Conservation (phyloP, 768 basidiomycete genomes). For the Lactarius vividus region DNA sequence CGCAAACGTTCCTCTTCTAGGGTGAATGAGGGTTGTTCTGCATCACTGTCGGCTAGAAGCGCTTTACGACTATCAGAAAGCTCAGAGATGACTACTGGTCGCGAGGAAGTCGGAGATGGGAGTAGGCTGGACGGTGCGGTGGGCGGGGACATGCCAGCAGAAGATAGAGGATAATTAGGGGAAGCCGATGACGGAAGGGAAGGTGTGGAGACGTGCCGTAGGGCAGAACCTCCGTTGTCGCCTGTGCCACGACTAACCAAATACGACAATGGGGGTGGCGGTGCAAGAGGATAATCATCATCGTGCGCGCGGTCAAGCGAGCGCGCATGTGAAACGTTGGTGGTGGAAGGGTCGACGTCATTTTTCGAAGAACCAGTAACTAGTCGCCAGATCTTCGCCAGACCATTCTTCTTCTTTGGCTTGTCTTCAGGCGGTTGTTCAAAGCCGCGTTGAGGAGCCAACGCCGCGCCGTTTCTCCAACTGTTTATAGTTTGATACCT, state of each 20-base stretch:
- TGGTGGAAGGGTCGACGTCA: conserved; percentile 39
- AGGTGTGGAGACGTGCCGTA: conserved; percentile 65
- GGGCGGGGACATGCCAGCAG: conserved; percentile 67
- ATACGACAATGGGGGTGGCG: conserved; percentile 89
- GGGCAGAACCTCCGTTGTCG: conserved; percentile 46
- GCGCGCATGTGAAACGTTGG: conserved; percentile 37
- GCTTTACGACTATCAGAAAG: conserved; percentile 43
- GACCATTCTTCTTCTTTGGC: conserved; percentile 72
- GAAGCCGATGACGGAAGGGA: conserved; percentile 62
- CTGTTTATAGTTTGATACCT: conserved; percentile 32
- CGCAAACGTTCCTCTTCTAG: conserved; percentile 23
- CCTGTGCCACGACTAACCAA: conserved; percentile 61
- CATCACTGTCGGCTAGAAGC: conserved; percentile 43
- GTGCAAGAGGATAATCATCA: conserved; percentile 76
- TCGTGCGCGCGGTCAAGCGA: conserved; percentile 45
- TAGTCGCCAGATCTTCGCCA: conserved; percentile 79
- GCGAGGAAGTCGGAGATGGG: conserved; percentile 74
- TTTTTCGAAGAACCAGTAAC: conserved; percentile 54
- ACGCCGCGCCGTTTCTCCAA: conserved; percentile 17
- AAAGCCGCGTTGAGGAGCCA: conserved; percentile 9
- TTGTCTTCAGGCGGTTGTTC: conserved; percentile 39
- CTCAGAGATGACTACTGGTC: conserved; percentile 57
- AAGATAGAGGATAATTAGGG: conserved; percentile 51
- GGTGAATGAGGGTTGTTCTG: conserved; percentile 35
- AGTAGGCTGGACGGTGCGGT: conserved; percentile 73